These are phyloP conservation scores for Argentina anserina DNA, from an alignment of 306 rosid genomes.

Conservation along the genomic window DNA sequence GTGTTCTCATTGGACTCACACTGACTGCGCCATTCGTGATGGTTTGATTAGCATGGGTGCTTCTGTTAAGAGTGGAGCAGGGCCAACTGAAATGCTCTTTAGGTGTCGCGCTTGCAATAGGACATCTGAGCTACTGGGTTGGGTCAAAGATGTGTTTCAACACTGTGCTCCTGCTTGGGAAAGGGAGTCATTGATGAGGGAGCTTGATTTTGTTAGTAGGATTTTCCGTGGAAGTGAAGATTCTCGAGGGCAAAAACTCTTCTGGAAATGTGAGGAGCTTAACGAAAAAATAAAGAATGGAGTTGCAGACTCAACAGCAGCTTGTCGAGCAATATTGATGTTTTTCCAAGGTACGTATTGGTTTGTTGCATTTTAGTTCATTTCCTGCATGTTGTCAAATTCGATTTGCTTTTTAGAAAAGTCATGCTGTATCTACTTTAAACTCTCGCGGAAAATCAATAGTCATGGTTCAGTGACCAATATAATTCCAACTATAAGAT, in stretches of 20 bases:
- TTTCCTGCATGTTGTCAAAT: neutral
- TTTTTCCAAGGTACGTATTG: constrained; percentile 72
- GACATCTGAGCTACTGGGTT: constrained; percentile 92
- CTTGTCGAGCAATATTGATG: constrained; percentile 72
- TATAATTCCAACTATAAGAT: neutral
- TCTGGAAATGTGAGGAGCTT: constrained; percentile 79
- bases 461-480: neutral
- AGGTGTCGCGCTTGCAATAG: constrained; percentile 92
- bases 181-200: constrained; percentile 74
- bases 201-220: constrained; percentile 91
- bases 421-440: neutral
- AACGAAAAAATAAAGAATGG: constrained; percentile 68
- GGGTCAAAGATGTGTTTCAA: constrained; percentile 98
- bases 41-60: constrained; percentile 79
- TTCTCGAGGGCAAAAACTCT: constrained; percentile 75
- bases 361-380: constrained; percentile 8
- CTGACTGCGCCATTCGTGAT: constrained; percentile 96
- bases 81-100: constrained; percentile 89
- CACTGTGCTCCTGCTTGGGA: constrained; percentile 97
- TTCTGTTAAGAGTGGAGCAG: constrained; percentile 61
- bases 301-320: constrained; percentile 55
- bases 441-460: neutral
- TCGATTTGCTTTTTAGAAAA: neutral
- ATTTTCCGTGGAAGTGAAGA: constrained; percentile 89
- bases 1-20: constrained; percentile 98